These are phyloP conservation scores for Kurtzmaniella cleridarum DNA, from an alignment of 805 yeast genomes.

Conservation along the genomic window DNA sequence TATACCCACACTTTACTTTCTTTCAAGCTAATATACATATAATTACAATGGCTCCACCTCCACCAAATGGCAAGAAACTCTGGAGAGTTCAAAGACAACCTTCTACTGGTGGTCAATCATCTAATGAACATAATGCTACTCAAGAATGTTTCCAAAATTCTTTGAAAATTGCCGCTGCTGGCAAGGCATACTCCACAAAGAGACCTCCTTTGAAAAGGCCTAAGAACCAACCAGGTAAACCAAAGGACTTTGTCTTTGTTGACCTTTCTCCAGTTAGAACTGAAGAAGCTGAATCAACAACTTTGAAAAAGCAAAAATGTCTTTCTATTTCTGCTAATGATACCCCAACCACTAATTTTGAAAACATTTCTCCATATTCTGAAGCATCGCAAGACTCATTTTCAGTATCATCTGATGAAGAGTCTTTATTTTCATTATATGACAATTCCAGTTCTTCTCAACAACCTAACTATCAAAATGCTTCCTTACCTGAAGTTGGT, in stretches of 20 bases:
- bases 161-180: conserved; percentile 37
- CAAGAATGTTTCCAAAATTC: conserved; percentile 37
- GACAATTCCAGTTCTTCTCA: conserved; percentile 18
- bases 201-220: conserved; percentile 41
- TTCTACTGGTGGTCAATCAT: conserved; percentile 8
- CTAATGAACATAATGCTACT: conserved; percentile 7
- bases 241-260: conserved; percentile 41
- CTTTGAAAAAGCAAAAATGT: conserved; percentile 5
- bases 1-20: neutral
- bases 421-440: conserved; percentile 15
- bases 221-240: conserved; percentile 39
- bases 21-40: conserved; percentile 1
- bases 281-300: conserved; percentile 12
- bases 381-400: conserved; percentile 12
- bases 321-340: conserved; percentile 5
- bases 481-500: conserved; percentile 6
- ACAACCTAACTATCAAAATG: conserved; percentile 8
- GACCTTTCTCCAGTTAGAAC: conserved; percentile 38
- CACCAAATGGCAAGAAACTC: conserved; percentile 40
- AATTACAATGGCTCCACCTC: conserved; percentile 24
- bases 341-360: conserved; percentile 3
- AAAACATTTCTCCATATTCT: conserved; percentile 4
- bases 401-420: conserved; percentile 14
- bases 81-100: conserved; percentile 39
- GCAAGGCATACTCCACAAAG: conserved; percentile 25